Percentiles rank a stretch among this genome's conserved stretches.
Evolutionary conservation across 1,139 yeast genomes (phyloP).

Genomic region (Nakaseomyces nivariensis): DNA sequence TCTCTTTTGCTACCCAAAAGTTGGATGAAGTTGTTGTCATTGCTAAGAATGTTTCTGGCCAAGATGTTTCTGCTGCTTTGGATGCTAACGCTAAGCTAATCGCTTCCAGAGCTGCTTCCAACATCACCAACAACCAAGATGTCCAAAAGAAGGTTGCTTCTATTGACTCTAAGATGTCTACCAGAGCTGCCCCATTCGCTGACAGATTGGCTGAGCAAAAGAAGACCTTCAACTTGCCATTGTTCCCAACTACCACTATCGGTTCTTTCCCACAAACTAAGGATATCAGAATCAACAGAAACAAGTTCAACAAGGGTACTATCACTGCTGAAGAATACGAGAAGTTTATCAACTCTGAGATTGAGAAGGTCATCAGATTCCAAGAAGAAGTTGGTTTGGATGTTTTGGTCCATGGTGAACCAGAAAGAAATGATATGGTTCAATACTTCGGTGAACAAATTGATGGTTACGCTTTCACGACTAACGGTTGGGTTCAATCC

Average conservation of each 20-base stretch:
- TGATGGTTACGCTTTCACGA: constrained; percentile 95
- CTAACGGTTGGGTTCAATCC: constrained; percentile 99
- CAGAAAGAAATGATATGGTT: constrained; percentile 99
- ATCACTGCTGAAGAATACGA: constrained; percentile 92
- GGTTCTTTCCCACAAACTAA: constrained; percentile 99
- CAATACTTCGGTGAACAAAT: constrained; percentile 99
- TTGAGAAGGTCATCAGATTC: constrained; percentile 90
- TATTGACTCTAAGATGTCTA: constrained; percentile 67
- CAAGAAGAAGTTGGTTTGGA: constrained; percentile 98
- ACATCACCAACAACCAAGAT: constrained; percentile 81
- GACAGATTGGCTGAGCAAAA: constrained; percentile 82
- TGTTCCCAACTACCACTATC: constrained; percentile 99
- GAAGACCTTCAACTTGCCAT: constrained; percentile 81
- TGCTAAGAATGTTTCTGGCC: constrained; percentile 81
- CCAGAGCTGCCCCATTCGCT: constrained; percentile 82
- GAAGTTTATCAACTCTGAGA: constrained; percentile 91
- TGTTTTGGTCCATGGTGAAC: constrained; percentile 98
- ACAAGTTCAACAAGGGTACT: constrained; percentile 95
- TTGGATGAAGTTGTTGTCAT: constrained; percentile 80
- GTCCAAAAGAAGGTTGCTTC: constrained; percentile 83
- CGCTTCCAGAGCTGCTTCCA: constrained; percentile 76
- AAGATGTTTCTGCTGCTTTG: constrained; percentile 56
- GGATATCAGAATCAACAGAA: constrained; percentile 97
- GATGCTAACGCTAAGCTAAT: constrained; percentile 82
- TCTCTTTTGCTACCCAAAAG: constrained; percentile 97